Evolutionary conservation across 2,329 filamentous ascomycete species (phyloP), one percentile per base, ranked within the genome.

Genomic region (Seiridium cupressi): DNA sequence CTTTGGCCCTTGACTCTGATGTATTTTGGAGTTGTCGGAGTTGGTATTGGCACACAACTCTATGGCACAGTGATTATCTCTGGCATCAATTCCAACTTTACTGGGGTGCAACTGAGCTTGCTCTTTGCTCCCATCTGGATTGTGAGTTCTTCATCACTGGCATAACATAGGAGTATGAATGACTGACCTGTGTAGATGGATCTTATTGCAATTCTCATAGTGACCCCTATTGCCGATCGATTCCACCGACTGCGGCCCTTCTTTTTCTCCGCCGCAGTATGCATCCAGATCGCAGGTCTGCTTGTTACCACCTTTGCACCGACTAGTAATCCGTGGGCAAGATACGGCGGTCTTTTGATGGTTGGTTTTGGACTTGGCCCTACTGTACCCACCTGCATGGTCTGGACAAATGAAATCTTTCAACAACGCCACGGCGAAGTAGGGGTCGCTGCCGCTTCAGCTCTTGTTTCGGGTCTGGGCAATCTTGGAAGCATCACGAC

Each of bases 11-110:
- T 97, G 65, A 83, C 89, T 1, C 71, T 96, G 57, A 97, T 97
- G 93, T 97, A 97, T 76, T 96, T 97, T 76, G 93, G 93, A 26
- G 93, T 97, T 3, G 93, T 97, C 1, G 93, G 93, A 31, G 93
- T 96, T 3, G 93, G 93, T 7, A 96, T 96, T 63, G 93, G 92
- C 49, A 93, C 92, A 0, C 92, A 96, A 76, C 86, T 91, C 51
- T 97, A 97, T 70, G 91, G 90, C 38, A 94, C 89, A 3, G 86
- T 96, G 65, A 96, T 97, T 68, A 95, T 97, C 68, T 82, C 85
- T 13, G 85, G 87, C 8, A 95, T 95, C 69, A 87, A 93, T 70
- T 86, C 91, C 0, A 77, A 77, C 0, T 87, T 96, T 61, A 91
- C 85, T 3, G 86, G 86, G 34, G 84, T 96, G 36, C 82, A 91